A percentile compares a stretch with the other conserved stretches of the same genome.
phyloP scores from a whole-genome alignment of 176 grass and related monocot species.

The Aegilops longissima region DNA sequence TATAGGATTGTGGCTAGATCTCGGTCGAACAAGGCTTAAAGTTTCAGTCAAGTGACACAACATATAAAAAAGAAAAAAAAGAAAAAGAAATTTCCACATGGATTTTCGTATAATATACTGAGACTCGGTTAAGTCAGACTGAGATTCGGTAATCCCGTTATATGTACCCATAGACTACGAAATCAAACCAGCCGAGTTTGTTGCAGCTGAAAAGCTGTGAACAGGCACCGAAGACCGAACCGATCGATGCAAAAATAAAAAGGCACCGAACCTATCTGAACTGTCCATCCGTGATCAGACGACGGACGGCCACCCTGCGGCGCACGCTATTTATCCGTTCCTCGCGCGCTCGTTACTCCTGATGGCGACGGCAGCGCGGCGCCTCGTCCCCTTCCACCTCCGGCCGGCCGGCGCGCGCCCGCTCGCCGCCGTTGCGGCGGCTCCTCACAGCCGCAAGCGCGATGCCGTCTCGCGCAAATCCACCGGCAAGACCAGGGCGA shows the following conservation, averaged over 20 bases:
- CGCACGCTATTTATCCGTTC: neutral
- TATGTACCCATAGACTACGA: neutral
- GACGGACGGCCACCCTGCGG: neutral
- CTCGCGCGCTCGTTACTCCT: neutral
- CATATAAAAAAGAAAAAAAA: too few species aligned
- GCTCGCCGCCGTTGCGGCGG: neutral
- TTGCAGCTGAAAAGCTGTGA: neutral
- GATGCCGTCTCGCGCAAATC: constrained; percentile 30
- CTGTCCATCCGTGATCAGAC: constrained; percentile 25
- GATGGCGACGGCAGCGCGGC: constrained; percentile 44
- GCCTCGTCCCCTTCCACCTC: constrained; percentile 36
- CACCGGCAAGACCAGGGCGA: constrained; percentile 6
- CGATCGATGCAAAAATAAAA: too few species aligned
- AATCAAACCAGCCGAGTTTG: neutral
- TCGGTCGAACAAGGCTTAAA: too few species aligned
- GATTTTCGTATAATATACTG: too few species aligned
- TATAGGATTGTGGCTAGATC: too few species aligned
- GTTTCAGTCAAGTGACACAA: too few species aligned
- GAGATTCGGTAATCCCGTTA: too few species aligned
- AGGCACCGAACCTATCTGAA: neutral
- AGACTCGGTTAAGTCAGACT: too few species aligned
- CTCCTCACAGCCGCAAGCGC: constrained; percentile 19
- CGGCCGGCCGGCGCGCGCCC: neutral
- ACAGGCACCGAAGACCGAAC: too few species aligned
- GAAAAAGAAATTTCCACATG: too few species aligned